Evolutionary conservation across 768 basidiomycete genomes (phyloP).

Genomic region (Mrakia frigida): DNA sequence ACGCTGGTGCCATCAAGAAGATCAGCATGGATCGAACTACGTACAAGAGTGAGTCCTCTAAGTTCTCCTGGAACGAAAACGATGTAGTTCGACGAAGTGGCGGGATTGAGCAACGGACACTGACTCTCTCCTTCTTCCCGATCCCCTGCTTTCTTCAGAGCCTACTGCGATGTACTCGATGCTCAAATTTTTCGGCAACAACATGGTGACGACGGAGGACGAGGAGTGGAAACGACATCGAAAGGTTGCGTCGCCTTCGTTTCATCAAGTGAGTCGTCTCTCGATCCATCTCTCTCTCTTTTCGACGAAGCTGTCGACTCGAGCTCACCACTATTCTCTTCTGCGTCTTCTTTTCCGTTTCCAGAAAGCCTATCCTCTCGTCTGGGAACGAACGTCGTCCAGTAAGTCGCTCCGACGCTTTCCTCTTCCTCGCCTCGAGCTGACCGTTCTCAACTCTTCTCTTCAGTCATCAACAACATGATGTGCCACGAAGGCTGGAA

Average conservation of each 20-base stretch:
- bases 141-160: conserved; percentile 15
- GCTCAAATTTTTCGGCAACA: conserved; percentile 49
- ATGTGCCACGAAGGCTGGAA: conserved; percentile 44
- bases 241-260: conserved; percentile 50
- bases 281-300: neutral
- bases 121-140: neutral
- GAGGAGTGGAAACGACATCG: conserved; percentile 52
- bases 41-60: neutral
- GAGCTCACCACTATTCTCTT: neutral
- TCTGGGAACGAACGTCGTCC: conserved; percentile 47
- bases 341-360: neutral
- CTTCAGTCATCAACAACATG: conserved; percentile 48
- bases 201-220: conserved; percentile 49
- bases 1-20: conserved; percentile 8
- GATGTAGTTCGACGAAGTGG: no score
- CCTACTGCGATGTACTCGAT: conserved; percentile 28
- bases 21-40: conserved; percentile 18
- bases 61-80: no score
- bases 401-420: neutral
- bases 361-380: conserved; percentile 46
- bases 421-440: conserved; percentile 6
- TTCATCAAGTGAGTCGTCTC: conserved; percentile 39
- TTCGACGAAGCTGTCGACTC: neutral
- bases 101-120: neutral
- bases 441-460: no score